Percentiles rank a stretch among this genome's conserved stretches.
Evolutionary conservation across 1,139 yeast species (phyloP).

Genomic region (Nakaseomyces kungkrabaensis): DNA sequence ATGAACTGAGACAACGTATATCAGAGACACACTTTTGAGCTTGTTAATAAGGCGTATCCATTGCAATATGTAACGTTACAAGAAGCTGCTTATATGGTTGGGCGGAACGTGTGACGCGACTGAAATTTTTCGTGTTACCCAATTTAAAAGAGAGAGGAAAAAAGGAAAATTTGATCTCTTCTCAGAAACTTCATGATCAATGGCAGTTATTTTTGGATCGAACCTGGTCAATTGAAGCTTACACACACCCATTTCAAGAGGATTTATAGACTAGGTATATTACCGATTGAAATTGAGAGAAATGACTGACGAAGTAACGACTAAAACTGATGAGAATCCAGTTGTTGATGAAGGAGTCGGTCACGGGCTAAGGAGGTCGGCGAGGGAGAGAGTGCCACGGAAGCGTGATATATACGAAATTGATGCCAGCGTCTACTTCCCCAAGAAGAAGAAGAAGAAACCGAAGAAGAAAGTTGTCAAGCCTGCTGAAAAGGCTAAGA

Average conservation of each 20-base stretch:
- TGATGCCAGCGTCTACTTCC: background rate
- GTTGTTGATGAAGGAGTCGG: background rate
- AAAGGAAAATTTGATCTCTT: background rate
- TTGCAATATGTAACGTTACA: too few relatives aligned
- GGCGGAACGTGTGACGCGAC: background rate
- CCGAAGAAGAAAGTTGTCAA: background rate
- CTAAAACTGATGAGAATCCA: background rate
- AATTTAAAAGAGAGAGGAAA: background rate
- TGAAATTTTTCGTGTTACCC: background rate
- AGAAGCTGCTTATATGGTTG: too few relatives aligned
- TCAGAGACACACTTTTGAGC: background rate
- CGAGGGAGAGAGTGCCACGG: constrained; percentile 2
- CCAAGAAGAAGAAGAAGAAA: constrained; percentile 1
- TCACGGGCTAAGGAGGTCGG: background rate
- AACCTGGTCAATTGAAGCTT: too few relatives aligned
- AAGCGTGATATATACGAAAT: constrained; percentile 2
- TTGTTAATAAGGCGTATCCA: too few relatives aligned
- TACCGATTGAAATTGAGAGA: too few relatives aligned
- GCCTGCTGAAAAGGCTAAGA: background rate
- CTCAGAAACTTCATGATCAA: too few relatives aligned
- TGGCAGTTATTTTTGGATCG: too few relatives aligned
- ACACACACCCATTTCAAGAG: too few relatives aligned
- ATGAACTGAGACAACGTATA: background rate
- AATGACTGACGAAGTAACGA: background rate
- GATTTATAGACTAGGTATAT: too few relatives aligned